phyloP scores from a whole-genome alignment of 2,329 filamentous ascomycete genomes.

The Tolypocladium tropicale region DNA sequence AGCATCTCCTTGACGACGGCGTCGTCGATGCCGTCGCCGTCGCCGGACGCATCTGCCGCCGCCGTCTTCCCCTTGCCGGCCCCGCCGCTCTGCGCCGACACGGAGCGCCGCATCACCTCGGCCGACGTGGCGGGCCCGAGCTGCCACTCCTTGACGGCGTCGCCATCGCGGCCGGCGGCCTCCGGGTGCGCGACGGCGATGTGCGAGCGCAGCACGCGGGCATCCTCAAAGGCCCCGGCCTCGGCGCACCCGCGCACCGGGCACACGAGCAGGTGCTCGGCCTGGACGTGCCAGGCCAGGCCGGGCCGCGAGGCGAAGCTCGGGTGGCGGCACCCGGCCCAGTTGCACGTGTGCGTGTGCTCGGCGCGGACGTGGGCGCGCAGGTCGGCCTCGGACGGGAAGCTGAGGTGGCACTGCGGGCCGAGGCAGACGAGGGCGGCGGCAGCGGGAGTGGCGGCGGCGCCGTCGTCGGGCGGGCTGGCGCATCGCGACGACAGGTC shows the following conservation, averaged over 20 bases:
- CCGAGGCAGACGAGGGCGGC: slow-evolving; percentile 12
- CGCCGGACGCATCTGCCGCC: not conserved
- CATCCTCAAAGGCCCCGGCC: slow-evolving; percentile 18
- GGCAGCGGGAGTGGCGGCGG: slow-evolving; percentile 1
- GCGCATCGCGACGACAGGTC: slow-evolving; percentile 9
- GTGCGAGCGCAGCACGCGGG: slow-evolving; percentile 25
- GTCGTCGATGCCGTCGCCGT: not conserved
- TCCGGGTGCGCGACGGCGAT: slow-evolving; percentile 24
- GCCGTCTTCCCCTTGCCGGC: not conserved
- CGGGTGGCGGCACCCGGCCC: slow-evolving; percentile 24
- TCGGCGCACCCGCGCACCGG: slow-evolving; percentile 28
- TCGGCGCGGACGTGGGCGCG: slow-evolving; percentile 13
- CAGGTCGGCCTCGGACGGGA: slow-evolving; percentile 13
- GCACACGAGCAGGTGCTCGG: slow-evolving; percentile 31
- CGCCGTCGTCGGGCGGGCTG: slow-evolving; percentile 11
- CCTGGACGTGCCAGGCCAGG: slow-evolving; percentile 32
- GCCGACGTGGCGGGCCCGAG: slow-evolving; percentile 8
- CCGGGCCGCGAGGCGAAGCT: slow-evolving; percentile 26
- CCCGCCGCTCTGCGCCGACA: not conserved
- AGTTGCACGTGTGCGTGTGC: slow-evolving; percentile 27
- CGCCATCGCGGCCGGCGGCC: slow-evolving; percentile 3
- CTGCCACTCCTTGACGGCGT: slow-evolving; percentile 15
- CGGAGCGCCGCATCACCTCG: not conserved
- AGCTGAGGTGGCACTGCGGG: slow-evolving; percentile 15
- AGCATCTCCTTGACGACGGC: slow-evolving; percentile 2